Conservation (phyloP, 2,329 filamentous ascomycete species). For the Monosporascus sp. region DNA sequence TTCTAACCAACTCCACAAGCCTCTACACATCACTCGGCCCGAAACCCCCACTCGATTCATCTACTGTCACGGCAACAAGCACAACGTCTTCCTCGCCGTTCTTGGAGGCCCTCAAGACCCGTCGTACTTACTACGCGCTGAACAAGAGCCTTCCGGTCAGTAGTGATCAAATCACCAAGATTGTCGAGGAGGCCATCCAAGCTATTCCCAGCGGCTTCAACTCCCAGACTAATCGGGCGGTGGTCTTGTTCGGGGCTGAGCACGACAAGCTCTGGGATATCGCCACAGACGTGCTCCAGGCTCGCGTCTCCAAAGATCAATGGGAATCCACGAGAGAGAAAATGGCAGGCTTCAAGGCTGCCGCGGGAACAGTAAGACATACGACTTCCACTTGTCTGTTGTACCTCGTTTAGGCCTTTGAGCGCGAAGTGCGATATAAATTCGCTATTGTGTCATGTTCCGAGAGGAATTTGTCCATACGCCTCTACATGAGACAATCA, state of each 20-base stretch:
- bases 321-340: conserved; percentile 48
- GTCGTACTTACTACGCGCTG: conserved; percentile 65
- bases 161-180: conserved; percentile 55
- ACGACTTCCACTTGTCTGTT: background rate
- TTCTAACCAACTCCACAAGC: background rate
- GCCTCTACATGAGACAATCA: too few relatives aligned
- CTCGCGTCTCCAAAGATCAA: conserved; percentile 59
- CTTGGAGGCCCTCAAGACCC: conserved; percentile 60
- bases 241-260: conserved; percentile 74
- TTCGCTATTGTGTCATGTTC: too few relatives aligned
- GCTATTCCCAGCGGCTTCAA: conserved; percentile 82
- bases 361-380: conserved; percentile 65
- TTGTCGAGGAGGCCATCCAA: conserved; percentile 59
- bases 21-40: too few relatives aligned
- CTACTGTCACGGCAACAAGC: too few relatives aligned
- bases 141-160: conserved; percentile 57
- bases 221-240: conserved; percentile 73
- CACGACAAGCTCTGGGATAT: conserved; percentile 87
- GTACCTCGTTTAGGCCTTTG: background rate
- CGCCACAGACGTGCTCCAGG: conserved; percentile 57
- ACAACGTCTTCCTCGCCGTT: conserved; percentile 37
- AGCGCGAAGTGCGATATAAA: too few relatives aligned
- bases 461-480: too few relatives aligned
- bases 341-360: conserved; percentile 56
- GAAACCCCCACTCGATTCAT: too few relatives aligned